A percentile compares a stretch with the other conserved stretches of the same genome.
phyloP scores from a whole-genome alignment of 1,139 yeast species.

The Candida sp. region DNA sequence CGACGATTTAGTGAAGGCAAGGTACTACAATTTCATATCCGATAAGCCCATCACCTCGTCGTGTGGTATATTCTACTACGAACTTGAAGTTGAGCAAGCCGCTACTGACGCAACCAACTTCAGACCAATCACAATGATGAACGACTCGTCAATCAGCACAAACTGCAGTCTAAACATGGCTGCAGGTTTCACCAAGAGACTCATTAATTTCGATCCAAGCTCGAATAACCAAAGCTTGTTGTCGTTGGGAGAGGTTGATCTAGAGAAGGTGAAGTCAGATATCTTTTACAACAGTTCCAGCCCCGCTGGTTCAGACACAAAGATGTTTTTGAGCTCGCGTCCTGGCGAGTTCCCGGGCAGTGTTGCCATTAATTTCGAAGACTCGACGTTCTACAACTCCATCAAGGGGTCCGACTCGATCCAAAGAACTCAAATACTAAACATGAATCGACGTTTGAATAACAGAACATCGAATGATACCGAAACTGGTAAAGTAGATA shows the following conservation, averaged over 20 bases:
- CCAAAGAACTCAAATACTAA: constrained; percentile 36
- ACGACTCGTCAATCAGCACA: constrained; percentile 39
- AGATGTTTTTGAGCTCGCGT: constrained; percentile 25
- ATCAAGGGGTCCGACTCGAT: constrained; percentile 34
- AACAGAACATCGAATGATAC: constrained; percentile 32
- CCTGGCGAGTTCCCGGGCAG: constrained; percentile 49
- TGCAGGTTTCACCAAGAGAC: constrained; percentile 40
- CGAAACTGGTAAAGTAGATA: constrained; percentile 38
- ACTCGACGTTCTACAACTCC: constrained; percentile 45
- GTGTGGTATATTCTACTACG: constrained; percentile 42
- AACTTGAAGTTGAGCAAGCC: constrained; percentile 37
- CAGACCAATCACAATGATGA: constrained; percentile 36
- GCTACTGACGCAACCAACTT: constrained; percentile 33
- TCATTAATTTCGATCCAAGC: constrained; percentile 22
- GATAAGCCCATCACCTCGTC: constrained; percentile 36
- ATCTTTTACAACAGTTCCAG: constrained; percentile 23
- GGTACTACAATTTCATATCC: constrained; percentile 38
- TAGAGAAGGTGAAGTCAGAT: constrained; percentile 34
- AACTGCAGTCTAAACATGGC: constrained; percentile 37
- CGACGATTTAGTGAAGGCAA: constrained; percentile 11
- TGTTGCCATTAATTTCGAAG: constrained; percentile 47
- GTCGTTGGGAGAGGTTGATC: constrained; percentile 22
- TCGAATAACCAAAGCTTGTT: constrained; percentile 10
- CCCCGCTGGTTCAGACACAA: constrained; percentile 18
- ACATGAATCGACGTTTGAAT: constrained; percentile 42